Conservation (phyloP, 192 early-diverging fungal genomes). For the Backusella tuberculispora region DNA sequence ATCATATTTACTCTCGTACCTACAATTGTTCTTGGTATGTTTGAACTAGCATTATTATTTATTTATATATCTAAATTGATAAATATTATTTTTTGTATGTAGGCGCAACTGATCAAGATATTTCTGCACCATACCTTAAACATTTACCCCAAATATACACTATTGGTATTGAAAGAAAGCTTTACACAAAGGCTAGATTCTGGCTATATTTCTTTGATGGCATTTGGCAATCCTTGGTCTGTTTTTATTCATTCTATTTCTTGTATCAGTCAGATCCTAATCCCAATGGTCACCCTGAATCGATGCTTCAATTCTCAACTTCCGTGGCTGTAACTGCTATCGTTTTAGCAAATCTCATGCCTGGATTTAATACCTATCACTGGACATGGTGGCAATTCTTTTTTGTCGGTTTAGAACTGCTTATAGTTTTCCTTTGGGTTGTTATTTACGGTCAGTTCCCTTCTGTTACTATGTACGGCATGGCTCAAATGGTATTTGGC, state of each 20-base stretch:
- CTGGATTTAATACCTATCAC: constrained; percentile 78
- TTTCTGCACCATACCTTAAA: constrained; percentile 57
- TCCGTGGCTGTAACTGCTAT: constrained; percentile 79
- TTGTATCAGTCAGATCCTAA: constrained; percentile 60
- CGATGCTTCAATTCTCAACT: constrained; percentile 75
- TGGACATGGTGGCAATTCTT: constrained; percentile 86
- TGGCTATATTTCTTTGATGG: constrained; percentile 87
- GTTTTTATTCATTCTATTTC: constrained; percentile 77
- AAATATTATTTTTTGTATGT: neutral
- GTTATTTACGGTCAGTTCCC: constrained; percentile 62
- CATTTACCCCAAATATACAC: constrained; percentile 71
- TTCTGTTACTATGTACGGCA: constrained; percentile 70
- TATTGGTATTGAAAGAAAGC: constrained; percentile 80
- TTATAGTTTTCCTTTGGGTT: constrained; percentile 70
- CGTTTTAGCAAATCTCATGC: constrained; percentile 79
- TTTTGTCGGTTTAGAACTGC: constrained; percentile 66
- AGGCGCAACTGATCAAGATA: constrained; percentile 72
- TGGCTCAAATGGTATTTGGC: constrained; percentile 65
- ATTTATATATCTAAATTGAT: neutral
- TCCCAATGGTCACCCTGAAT: constrained; percentile 53
- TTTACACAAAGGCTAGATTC: constrained; percentile 87
- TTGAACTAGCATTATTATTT: neutral
- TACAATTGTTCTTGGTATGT: constrained; percentile 53
- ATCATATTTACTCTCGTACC: constrained; percentile 72
- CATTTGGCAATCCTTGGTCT: constrained; percentile 90